Base-by-base conservation (phyloP, 345 rosid species). In the Populus pruinosa region DNA sequence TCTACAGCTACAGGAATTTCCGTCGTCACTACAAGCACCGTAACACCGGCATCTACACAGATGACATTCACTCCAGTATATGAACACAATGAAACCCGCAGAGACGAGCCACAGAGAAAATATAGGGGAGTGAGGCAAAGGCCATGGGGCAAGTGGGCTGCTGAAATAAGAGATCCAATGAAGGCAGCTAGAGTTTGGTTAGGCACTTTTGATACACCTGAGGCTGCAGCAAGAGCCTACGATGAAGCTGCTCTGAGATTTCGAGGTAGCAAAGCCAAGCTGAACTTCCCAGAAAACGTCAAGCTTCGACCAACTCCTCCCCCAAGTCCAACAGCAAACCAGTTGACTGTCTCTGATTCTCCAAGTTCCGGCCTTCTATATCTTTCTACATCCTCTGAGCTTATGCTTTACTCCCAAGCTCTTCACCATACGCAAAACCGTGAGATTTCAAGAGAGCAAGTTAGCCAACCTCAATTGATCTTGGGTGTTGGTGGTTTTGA, bases 111-210 rank as follows among this genome's bases (percentile, higher is more conserved):
- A 27, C 76, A 86, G 41, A 87, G 97, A 69, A 89, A 83, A 81
- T 94, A 92, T 77, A 85, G 98, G 55, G 98, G 98, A 80, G 96
- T 94, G 70, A 88, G 98, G 77, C 96, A 89, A 76, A 83, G 98
- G 78, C 97, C 98, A 1, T 94, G 98, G 98, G 97, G 97, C 0
- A 94, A 94, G 70, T 94, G 98, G 98, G 98, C 98, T 2, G 98
- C 98, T 4, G 98, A 94, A 83, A 94, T 94, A 56, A 79, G 98
- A 71, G 98, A 94, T 74, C 98, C 98, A 0, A 80, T 94, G 76
- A 94, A 88, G 77, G 98, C 98, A 0, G 89, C 94, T 65, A 85
- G 98, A 75, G 98, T 94, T 62, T 94, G 98, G 98, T 76, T 94
- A 1, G 98, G 98, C 41, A 94, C 98, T 27, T 94, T 94, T 36